Percentiles rank a stretch among this genome's conserved stretches.
Conservation (phyloP, 164 flowering plant genomes). For the Amborella trichopoda region DNA sequence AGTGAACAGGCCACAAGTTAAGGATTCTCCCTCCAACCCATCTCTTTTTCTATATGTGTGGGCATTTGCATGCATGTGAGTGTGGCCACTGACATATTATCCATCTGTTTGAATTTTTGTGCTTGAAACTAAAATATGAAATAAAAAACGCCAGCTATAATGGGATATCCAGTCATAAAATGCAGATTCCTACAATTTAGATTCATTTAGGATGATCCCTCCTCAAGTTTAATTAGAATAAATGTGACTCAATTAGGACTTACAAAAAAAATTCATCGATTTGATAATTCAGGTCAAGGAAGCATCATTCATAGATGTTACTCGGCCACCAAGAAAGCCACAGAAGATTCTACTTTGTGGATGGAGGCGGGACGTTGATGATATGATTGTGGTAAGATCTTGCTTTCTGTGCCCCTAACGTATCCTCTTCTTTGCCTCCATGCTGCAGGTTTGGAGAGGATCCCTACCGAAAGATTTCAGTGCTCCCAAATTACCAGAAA, state of each 20-base stretch:
- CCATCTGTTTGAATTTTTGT: no score
- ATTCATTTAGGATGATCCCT: constrained; percentile 7
- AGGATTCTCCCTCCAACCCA: no score
- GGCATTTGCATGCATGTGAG: no score
- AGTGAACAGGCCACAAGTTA: no score
- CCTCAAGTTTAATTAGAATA: constrained; percentile 5
- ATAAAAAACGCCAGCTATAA: no score
- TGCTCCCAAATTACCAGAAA: constrained; percentile 46
- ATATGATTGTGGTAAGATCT: constrained; percentile 88
- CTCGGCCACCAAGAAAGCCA: constrained; percentile 59
- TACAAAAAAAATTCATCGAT: constrained; percentile 34
- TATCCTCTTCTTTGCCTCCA: constrained; percentile 29
- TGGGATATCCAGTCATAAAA: constrained; percentile 2
- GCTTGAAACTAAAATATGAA: no score
- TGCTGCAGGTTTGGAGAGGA: constrained; percentile 75
- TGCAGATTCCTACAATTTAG: constrained; percentile 3
- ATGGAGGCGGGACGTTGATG: constrained; percentile 91
- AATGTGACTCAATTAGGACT: constrained; percentile 20
- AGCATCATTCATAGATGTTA: constrained; percentile 46
- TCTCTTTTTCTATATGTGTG: no score
- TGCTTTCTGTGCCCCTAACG: constrained; percentile 42
- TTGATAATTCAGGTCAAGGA: constrained; percentile 76
- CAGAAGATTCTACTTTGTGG: constrained; percentile 93
- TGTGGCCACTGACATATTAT: no score
- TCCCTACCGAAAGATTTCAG: constrained; percentile 47